Conservation (phyloP, 164 flowering plant genomes). For the Platanus orientalis region DNA sequence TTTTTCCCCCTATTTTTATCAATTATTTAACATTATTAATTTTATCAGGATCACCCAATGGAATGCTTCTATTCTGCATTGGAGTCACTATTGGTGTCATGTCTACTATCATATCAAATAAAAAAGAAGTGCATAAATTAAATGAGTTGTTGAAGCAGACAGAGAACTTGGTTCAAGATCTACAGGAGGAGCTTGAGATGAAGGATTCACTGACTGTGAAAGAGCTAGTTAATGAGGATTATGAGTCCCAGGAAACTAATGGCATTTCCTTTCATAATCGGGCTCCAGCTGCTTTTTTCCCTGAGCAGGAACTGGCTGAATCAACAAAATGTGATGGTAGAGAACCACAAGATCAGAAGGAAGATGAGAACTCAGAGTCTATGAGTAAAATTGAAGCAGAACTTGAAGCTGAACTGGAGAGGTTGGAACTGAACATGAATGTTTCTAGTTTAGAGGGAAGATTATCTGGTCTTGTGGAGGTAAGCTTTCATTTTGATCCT, state of each 20-base stretch:
- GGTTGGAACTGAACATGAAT: constrained; percentile 65
- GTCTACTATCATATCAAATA: constrained; percentile 36
- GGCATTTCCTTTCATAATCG: constrained; percentile 16
- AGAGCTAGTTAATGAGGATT: constrained; percentile 54
- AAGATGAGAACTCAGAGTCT: constrained; percentile 32
- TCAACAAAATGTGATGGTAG: constrained; percentile 11
- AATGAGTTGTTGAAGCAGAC: constrained; percentile 53
- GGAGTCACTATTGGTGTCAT: constrained; percentile 66
- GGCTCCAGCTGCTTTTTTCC: constrained; percentile 16
- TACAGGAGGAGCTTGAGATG: constrained; percentile 92
- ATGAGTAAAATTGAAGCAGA: constrained; percentile 81
- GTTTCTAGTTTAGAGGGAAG: constrained; percentile 35
- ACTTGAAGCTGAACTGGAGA: constrained; percentile 61
- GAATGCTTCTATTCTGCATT: constrained; percentile 37
- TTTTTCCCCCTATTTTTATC: not conserved
- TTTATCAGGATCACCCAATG: constrained; percentile 37
- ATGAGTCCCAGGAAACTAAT: constrained; percentile 31
- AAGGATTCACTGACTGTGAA: constrained; percentile 71
- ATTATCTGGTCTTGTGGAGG: constrained; percentile 51
- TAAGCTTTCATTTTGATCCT: constrained; percentile 21
- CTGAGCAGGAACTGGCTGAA: constrained; percentile 22
- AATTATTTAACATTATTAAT: not conserved
- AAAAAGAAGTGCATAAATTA: constrained; percentile 56
- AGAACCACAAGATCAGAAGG: constrained; percentile 19
- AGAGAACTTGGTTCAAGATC: constrained; percentile 76